Evolutionary conservation across 2,329 filamentous ascomycete species (phyloP).

Genomic region (Beauveria scarabaeidicola): DNA sequence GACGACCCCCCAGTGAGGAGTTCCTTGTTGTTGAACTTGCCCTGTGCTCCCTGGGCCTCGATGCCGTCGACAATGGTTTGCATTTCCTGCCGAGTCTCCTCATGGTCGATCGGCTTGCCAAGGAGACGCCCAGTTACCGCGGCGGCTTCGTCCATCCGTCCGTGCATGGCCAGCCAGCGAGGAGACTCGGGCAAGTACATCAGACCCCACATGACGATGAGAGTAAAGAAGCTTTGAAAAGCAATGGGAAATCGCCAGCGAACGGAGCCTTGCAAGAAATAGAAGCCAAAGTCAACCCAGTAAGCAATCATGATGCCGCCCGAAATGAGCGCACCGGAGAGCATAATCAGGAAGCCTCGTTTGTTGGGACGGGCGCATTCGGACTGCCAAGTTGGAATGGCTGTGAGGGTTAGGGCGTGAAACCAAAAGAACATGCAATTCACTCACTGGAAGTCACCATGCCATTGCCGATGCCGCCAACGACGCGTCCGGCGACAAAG

Average conservation of each 20-base stretch:
- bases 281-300: conserved; percentile 25
- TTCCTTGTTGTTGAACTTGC: conserved; percentile 20
- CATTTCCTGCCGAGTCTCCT: conserved; percentile 21
- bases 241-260: conserved; percentile 27
- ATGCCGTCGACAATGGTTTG: conserved; percentile 35
- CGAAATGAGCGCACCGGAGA: conserved; percentile 21
- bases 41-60: conserved; percentile 22
- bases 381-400: conserved; percentile 23
- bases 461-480: conserved; percentile 21
- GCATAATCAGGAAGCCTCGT: conserved; percentile 20
- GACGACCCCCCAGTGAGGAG: conserved; percentile 37
- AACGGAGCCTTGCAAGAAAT: conserved; percentile 22
- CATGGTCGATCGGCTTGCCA: conserved; percentile 18
- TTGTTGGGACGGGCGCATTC: conserved; percentile 21
- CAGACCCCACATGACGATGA: conserved; percentile 44
- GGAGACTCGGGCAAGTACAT: conserved; percentile 40
- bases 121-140: conserved; percentile 19
- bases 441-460: conserved; percentile 20
- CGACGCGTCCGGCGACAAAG: conserved; percentile 18
- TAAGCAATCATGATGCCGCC: conserved; percentile 25
- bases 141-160: conserved; percentile 20
- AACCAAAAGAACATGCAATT: not conserved
- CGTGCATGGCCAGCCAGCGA: conserved; percentile 37
- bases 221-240: conserved; percentile 23
- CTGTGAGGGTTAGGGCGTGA: not conserved